Conservation (phyloP, 2,329 filamentous ascomycete genomes). For the Colletotrichum trifolii region DNA sequence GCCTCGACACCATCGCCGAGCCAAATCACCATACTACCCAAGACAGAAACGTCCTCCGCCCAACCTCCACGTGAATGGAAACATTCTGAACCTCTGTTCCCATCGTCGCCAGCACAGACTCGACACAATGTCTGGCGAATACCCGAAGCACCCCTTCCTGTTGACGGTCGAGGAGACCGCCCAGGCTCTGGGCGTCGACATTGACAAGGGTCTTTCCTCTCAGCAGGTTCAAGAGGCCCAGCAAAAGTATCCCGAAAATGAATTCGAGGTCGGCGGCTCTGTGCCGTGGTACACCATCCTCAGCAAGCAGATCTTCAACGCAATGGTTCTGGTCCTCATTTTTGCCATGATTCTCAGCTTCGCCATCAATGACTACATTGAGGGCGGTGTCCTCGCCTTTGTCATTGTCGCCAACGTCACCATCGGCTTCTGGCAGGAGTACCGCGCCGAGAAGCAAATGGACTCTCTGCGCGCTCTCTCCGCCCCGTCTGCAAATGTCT, state of each 20-base stretch:
- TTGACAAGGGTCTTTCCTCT: slow-evolving; percentile 74
- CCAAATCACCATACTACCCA: background rate
- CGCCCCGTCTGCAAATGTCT: slow-evolving; percentile 70
- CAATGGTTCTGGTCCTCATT: slow-evolving; percentile 81
- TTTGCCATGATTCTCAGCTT: slow-evolving; percentile 81
- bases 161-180: slow-evolving; percentile 72
- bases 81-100: background rate
- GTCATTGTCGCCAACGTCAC: slow-evolving; percentile 77
- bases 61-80: slow-evolving; percentile 24
- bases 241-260: slow-evolving; percentile 72
- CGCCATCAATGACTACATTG: slow-evolving; percentile 74
- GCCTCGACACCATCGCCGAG: slow-evolving; percentile 1
- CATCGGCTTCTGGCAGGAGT: slow-evolving; percentile 75
- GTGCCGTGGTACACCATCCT: slow-evolving; percentile 79
- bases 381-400: slow-evolving; percentile 73
- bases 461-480: slow-evolving; percentile 70
- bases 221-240: slow-evolving; percentile 69
- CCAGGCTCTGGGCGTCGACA: slow-evolving; percentile 68
- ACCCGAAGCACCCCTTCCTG: slow-evolving; percentile 68
- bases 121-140: slow-evolving; percentile 56
- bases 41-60: background rate
- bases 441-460: slow-evolving; percentile 74
- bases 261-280: slow-evolving; percentile 74
- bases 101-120: slow-evolving; percentile 29
- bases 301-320: slow-evolving; percentile 78